Conservation (phyloP, 345 rosid genomes). For the Eucalyptus sp. region DNA sequence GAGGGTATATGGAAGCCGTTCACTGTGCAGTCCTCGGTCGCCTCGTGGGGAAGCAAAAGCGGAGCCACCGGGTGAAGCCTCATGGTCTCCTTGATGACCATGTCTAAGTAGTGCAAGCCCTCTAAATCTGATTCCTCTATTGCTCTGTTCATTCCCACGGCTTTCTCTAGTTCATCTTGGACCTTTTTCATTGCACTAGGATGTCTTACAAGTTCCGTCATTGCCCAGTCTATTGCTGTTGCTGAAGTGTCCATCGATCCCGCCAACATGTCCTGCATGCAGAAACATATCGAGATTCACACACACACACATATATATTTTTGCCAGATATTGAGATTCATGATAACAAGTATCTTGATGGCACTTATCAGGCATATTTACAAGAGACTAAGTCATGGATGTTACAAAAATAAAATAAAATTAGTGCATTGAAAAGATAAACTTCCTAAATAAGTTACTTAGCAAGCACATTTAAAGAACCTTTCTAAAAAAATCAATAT, state of each 20-base stretch:
- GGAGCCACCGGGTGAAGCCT: constrained; percentile 38
- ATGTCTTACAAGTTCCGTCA: constrained; percentile 21
- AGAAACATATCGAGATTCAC: neutral
- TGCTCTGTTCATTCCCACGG: constrained; percentile 18
- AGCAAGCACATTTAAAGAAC: neutral
- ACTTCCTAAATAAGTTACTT: neutral
- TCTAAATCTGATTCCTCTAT: constrained; percentile 34
- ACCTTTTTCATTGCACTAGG: constrained; percentile 15
- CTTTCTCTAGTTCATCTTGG: constrained; percentile 19
- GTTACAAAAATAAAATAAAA: neutral
- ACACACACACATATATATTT: too few relatives aligned
- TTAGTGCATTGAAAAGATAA: neutral
- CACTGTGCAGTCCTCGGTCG: constrained; percentile 14
- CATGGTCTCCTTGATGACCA: constrained; percentile 31
- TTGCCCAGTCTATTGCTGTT: constrained; percentile 18
- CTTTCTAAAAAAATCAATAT: neutral
- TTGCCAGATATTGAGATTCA: neutral
- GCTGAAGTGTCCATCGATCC: constrained; percentile 20
- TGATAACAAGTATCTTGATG: neutral
- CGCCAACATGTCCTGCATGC: constrained; percentile 11
- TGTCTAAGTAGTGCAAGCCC: constrained; percentile 11
- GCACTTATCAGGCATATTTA: neutral
- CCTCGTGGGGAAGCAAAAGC: constrained; percentile 12
- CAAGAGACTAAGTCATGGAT: neutral
- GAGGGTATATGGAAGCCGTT: constrained; percentile 18